Evolutionary conservation across 805 yeast genomes (phyloP).

Genomic region (Groenewaldozyma tartarivorans): DNA sequence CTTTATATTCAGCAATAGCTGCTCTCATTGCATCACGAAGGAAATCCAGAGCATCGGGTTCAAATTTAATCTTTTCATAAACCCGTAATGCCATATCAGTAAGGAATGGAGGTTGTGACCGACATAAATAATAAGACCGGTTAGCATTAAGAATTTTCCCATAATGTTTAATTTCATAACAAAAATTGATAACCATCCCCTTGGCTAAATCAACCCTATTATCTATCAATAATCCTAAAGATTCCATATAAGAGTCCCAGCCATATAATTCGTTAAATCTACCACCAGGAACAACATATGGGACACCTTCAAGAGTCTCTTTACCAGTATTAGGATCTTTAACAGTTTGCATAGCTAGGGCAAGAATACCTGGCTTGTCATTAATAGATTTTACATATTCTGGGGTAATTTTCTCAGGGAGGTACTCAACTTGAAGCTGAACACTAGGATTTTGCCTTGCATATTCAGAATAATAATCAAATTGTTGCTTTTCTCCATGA

Average conservation of each 20-base stretch:
- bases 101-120: constrained; percentile 95
- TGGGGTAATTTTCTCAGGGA: constrained; percentile 69
- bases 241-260: constrained; percentile 95
- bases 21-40: constrained; percentile 57
- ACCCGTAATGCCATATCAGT: constrained; percentile 83
- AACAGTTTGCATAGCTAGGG: constrained; percentile 57
- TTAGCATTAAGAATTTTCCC: constrained; percentile 93
- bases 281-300: constrained; percentile 96
- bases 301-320: constrained; percentile 50
- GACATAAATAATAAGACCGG: constrained; percentile 77
- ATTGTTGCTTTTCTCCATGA: constrained; percentile 57
- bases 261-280: constrained; percentile 94
- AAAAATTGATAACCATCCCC: constrained; percentile 88
- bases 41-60: constrained; percentile 42
- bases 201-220: constrained; percentile 60
- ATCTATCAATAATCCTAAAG: constrained; percentile 69
- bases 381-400: constrained; percentile 70
- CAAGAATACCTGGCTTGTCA: constrained; percentile 74
- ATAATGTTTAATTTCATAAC: constrained; percentile 80
- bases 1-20: constrained; percentile 77
- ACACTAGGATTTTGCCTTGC: constrained; percentile 46
- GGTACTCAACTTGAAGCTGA: constrained; percentile 60
- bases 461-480: constrained; percentile 50
- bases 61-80: constrained; percentile 40
- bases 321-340: constrained; percentile 43